Evolutionary conservation across 306 rosid genomes (phyloP), one percentile per base, ranked within the genome.

Genomic region (Vachellia collinsii): DNA sequence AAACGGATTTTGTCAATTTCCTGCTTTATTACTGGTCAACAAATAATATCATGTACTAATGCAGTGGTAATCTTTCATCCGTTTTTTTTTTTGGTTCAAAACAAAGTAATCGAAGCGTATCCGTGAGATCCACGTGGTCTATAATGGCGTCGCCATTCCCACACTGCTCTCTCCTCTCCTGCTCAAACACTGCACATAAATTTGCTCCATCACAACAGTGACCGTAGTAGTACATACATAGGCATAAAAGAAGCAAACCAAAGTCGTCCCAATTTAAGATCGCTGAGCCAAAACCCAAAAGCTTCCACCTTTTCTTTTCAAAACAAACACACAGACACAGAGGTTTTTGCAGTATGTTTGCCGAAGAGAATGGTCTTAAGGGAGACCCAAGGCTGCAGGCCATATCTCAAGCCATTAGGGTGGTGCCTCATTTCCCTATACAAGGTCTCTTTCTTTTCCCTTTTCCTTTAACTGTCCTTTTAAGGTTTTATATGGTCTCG

Each of bases 351-450:
- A 61, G 38, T 75, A 93, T 93, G 97, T 91, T 91, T 83, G 94
- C 91, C 6, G 87, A 89, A 19, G 89, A 86, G 76, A 91, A 89
- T 80, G 97, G 94, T 43, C 88, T 88, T 0, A 89, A 84, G 75
- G 95, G 93, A 80, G 95, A 91, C 88, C 95, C 95, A 5, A 89
- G 95, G 87, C 91, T 91, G 29, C 91, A 89, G 80, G 93, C 89
- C 72, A 91, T 91, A 22, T 84, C 93, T 29, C 80, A 87, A 77
- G 89, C 91, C 74, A 91, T 91, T 29, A 79, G 95, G 69, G 95
- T 91, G 13, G 91, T 91, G 67, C 95, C 95, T 81, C 89, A 91
- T 89, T 91, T 91, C 67, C 95, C 93, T 3, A 91, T 89, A 81
- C 91, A 80, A 82, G 95, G 95, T 91, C 42, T 3, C 3, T 13